Evolutionary conservation across 805 yeast species (phyloP).

Genomic region (Metschnikowia colocasiae): DNA sequence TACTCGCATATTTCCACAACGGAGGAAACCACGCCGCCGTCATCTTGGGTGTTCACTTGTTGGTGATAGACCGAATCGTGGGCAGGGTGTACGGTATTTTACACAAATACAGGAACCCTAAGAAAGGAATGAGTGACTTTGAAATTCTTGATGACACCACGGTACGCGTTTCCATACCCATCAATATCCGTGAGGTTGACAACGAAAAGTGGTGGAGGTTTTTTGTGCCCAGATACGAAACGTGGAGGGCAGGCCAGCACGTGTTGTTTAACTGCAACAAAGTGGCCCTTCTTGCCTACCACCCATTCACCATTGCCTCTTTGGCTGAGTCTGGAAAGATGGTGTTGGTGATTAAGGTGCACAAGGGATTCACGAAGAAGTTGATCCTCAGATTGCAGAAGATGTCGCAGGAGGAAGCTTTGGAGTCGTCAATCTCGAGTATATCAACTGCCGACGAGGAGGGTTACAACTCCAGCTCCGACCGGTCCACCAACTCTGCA

Average conservation of each 20-base stretch:
- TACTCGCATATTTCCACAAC: conserved; percentile 42
- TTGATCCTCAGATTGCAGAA: conserved; percentile 27
- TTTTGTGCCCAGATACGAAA: conserved; percentile 34
- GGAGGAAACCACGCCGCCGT: conserved; percentile 31
- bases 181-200: conserved; percentile 19
- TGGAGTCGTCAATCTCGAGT: conserved; percentile 3
- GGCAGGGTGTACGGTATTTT: conserved; percentile 27
- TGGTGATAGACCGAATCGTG: conserved; percentile 41
- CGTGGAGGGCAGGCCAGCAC: conserved; percentile 50
- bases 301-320: conserved; percentile 47
- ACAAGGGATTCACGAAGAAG: conserved; percentile 42
- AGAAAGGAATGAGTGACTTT: conserved; percentile 36
- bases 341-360: conserved; percentile 37
- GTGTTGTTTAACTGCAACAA: conserved; percentile 39
- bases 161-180: conserved; percentile 36
- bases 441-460: not conserved
- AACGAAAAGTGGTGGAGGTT: conserved; percentile 25
- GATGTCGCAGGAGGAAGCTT: conserved; percentile 14
- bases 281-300: conserved; percentile 38
- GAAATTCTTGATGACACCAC: conserved; percentile 41
- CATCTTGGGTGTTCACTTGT: conserved; percentile 39
- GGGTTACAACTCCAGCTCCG: not conserved
- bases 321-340: conserved; percentile 37
- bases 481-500: not conserved
- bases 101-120: conserved; percentile 35